A percentile compares a stretch with the other conserved stretches of the same genome.
Evolutionary conservation across 768 basidiomycete genomes (phyloP).

Genomic region (Zangia roseola): DNA sequence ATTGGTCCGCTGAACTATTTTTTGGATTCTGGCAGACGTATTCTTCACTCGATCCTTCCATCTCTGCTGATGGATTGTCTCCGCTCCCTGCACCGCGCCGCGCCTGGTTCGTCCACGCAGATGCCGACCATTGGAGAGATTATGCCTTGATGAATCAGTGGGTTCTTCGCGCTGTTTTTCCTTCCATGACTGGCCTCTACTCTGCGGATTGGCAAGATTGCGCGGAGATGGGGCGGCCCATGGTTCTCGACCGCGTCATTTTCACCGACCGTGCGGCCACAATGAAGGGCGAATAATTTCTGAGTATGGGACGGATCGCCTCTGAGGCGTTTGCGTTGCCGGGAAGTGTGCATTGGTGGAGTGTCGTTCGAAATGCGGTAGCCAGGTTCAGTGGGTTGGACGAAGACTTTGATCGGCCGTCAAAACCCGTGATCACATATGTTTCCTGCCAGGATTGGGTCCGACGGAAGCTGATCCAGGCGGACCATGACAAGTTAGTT

Average conservation of each 20-base stretch:
- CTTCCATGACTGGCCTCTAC: constrained; percentile 78
- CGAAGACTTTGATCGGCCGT: constrained; percentile 42
- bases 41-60: constrained; percentile 71
- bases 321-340: constrained; percentile 72
- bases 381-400: constrained; percentile 67
- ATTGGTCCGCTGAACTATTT: constrained; percentile 90
- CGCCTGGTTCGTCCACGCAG: constrained; percentile 72
- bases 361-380: constrained; percentile 68
- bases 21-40: constrained; percentile 94
- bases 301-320: constrained; percentile 73
- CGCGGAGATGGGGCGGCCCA: constrained; percentile 60
- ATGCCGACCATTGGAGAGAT: constrained; percentile 83
- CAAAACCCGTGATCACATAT: constrained; percentile 86
- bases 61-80: constrained; percentile 64
- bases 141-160: constrained; percentile 91
- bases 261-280: constrained; percentile 85
- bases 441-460: constrained; percentile 89
- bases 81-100: constrained; percentile 71
- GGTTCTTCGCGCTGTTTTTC: constrained; percentile 77
- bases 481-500: constrained; percentile 80
- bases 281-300: constrained; percentile 66
- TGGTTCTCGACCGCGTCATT: constrained; percentile 85
- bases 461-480: constrained; percentile 72
- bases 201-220: constrained; percentile 83
- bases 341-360: constrained; percentile 84